These are phyloP conservation scores for Colletotrichum sp. DNA, from an alignment of 2,329 filamentous ascomycete genomes.

Conservation along the genomic window DNA sequence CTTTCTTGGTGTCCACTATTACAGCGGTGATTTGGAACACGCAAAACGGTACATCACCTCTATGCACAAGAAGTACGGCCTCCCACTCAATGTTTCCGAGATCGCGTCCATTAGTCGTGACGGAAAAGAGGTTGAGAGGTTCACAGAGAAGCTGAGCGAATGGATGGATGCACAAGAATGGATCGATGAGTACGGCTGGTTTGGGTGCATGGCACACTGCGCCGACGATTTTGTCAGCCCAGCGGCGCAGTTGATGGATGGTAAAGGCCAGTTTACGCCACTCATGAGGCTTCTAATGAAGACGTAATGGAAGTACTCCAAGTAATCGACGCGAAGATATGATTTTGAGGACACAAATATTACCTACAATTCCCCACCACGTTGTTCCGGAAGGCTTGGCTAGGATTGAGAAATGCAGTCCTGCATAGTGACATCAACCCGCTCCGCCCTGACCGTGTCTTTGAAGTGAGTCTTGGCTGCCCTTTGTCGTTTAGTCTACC, in stretches of 20 bases:
- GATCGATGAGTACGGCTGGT: constrained; percentile 48
- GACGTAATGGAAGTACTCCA: not conserved
- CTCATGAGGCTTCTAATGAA: constrained; percentile 25
- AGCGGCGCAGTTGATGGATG: constrained; percentile 49
- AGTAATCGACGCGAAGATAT: not conserved
- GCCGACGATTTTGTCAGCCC: constrained; percentile 51
- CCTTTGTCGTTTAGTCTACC: not conserved
- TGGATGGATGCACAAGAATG: constrained; percentile 48
- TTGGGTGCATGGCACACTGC: constrained; percentile 45
- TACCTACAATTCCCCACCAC: no score
- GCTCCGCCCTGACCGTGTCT: not conserved
- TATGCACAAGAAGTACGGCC: constrained; percentile 38
- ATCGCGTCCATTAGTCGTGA: constrained; percentile 45
- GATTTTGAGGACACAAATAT: not conserved
- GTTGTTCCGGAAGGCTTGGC: no score
- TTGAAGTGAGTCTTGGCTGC: not conserved
- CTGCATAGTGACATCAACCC: not conserved
- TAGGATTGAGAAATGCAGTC: not conserved
- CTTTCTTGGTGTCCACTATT: constrained; percentile 49
- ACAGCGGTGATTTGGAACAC: constrained; percentile 36
- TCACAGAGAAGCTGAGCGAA: constrained; percentile 42
- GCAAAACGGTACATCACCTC: constrained; percentile 40
- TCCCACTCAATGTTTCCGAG: constrained; percentile 44
- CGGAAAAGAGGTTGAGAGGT: constrained; percentile 37
- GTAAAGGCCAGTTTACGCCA: constrained; percentile 41